A percentile compares a stretch with the other conserved stretches of the same genome.
phyloP scores from a whole-genome alignment of 441 rosid genomes.

The Melianthus villosus region DNA sequence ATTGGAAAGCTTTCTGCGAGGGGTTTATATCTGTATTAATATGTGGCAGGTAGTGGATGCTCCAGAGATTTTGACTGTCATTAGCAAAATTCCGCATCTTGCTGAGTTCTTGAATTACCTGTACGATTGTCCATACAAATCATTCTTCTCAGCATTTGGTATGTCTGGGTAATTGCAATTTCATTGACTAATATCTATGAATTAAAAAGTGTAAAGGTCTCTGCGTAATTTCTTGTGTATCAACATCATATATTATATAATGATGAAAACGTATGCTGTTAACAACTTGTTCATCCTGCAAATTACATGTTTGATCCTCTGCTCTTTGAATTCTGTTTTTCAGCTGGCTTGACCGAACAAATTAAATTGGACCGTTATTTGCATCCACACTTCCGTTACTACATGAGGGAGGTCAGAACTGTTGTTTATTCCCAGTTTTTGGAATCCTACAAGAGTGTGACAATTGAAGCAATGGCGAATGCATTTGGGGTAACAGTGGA shows the following conservation, averaged over 20 bases:
- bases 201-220: slow-evolving; percentile 1
- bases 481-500: slow-evolving; percentile 90
- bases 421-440: slow-evolving; percentile 86
- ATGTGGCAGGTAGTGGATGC: slow-evolving; percentile 85
- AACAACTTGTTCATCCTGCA: too few relatives aligned
- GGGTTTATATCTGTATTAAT: slow-evolving; percentile 6
- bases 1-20: not conserved
- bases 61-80: slow-evolving; percentile 97
- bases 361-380: slow-evolving; percentile 80
- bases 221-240: too few relatives aligned
- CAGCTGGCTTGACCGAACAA: slow-evolving; percentile 82
- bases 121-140: slow-evolving; percentile 82
- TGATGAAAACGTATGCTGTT: too few relatives aligned
- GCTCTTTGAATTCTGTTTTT: slow-evolving; percentile 5
- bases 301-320: not conserved
- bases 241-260: too few relatives aligned
- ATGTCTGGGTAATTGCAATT: slow-evolving; percentile 12
- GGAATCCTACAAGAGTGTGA: slow-evolving; percentile 92
- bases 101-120: slow-evolving; percentile 83
- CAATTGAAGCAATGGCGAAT: slow-evolving; percentile 92
- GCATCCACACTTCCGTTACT: slow-evolving; percentile 89
- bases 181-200: not conserved
- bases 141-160: slow-evolving; percentile 88
- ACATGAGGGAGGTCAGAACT: slow-evolving; percentile 94
- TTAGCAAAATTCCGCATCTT: slow-evolving; percentile 73